Evolutionary conservation across 345 rosid genomes (phyloP).

Genomic region (Boechera retrofracta): DNA sequence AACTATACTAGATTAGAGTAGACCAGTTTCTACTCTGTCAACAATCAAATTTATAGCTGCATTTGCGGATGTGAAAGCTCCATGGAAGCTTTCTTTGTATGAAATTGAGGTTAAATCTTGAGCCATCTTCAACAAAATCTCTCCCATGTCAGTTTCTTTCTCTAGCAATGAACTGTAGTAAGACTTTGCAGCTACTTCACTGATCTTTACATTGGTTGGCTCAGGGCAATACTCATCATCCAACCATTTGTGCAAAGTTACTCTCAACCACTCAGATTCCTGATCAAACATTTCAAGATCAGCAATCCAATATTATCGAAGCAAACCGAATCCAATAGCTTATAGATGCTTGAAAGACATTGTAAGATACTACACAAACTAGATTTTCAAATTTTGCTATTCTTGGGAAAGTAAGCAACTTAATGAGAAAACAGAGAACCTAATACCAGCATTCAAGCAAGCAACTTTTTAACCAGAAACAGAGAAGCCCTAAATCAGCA

Average conservation of each 20-base stretch:
- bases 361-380: too few species aligned
- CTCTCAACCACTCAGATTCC: slow-evolving; percentile 94
- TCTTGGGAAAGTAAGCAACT: neutral
- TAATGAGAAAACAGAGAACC: neutral
- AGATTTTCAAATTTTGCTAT: neutral
- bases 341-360: too few species aligned
- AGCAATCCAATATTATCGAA: neutral
- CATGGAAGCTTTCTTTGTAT: slow-evolving; percentile 89
- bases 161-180: slow-evolving; percentile 59
- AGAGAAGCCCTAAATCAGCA: slow-evolving; percentile 13
- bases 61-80: slow-evolving; percentile 87
- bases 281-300: slow-evolving; percentile 36
- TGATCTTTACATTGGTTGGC: slow-evolving; percentile 82
- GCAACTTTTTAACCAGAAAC: neutral
- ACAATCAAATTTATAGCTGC: slow-evolving; percentile 74
- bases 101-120: slow-evolving; percentile 70
- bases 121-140: slow-evolving; percentile 78
- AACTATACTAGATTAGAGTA: slow-evolving; percentile 7
- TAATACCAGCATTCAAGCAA: neutral
- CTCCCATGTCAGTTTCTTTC: slow-evolving; percentile 72
- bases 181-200: slow-evolving; percentile 70
- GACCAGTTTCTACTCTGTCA: slow-evolving; percentile 53
- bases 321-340: neutral
- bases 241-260: slow-evolving; percentile 82
- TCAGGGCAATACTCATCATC: slow-evolving; percentile 97